Evolutionary conservation across 2,329 filamentous ascomycete species (phyloP).

Genomic region (Aspergillus felis): DNA sequence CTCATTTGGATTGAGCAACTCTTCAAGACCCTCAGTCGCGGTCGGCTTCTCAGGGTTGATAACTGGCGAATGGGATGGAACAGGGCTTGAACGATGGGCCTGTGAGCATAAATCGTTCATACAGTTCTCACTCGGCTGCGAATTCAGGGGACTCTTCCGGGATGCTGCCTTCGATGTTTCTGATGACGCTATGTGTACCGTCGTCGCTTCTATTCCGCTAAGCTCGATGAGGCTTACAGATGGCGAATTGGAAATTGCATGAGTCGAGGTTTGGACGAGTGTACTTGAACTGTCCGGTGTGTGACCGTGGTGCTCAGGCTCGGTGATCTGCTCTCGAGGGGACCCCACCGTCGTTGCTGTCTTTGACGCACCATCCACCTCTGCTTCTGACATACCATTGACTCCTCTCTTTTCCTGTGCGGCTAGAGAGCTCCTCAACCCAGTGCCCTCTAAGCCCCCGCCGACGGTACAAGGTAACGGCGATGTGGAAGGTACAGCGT

Average conservation of each 20-base stretch:
- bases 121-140: background rate
- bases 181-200: background rate
- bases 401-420: background rate
- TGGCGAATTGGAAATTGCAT: background rate
- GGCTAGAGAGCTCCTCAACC: background rate
- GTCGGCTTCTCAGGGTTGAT: background rate
- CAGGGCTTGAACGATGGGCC: background rate
- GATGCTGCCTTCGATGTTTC: background rate
- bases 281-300: background rate
- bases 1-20: background rate
- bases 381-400: background rate
- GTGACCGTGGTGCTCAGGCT: background rate
- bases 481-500: slow-evolving; percentile 3
- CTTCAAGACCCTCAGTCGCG: background rate
- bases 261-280: background rate
- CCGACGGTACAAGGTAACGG: background rate
- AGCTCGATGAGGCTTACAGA: background rate
- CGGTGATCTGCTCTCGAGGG: background rate
- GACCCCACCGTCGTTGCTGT: background rate
- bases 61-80: background rate
- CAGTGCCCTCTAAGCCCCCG: background rate
- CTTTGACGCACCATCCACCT: background rate
- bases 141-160: background rate
- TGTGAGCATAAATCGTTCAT: background rate
- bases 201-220: background rate